Conservation (phyloP, 78 protist genomes). For the Dictyostelium capitatum region DNA sequence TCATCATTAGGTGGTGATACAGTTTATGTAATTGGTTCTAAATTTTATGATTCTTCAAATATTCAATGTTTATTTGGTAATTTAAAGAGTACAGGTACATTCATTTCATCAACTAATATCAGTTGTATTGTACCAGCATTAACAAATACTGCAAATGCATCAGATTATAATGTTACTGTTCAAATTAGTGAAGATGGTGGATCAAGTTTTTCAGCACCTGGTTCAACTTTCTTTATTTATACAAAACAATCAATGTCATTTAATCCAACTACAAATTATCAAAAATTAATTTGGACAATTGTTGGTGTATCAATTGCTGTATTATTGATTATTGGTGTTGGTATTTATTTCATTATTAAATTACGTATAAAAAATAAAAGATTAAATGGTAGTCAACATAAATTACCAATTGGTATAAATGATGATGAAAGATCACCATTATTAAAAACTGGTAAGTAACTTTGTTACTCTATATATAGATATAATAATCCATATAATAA, state of each 20-base stretch:
- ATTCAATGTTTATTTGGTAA: constrained; percentile 43
- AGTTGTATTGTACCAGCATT: constrained; percentile 24
- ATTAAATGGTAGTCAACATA: constrained; percentile 7
- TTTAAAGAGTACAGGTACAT: not conserved
- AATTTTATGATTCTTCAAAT: not conserved
- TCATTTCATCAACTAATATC: not conserved
- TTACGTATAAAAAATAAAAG: constrained; percentile 1
- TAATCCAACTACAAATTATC: not conserved
- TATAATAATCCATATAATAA: not conserved
- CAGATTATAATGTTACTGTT: constrained; percentile 28
- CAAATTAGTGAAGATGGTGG: constrained; percentile 48
- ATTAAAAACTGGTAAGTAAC: constrained; percentile 28
- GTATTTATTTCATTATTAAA: constrained; percentile 6
- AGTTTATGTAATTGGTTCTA: constrained; percentile 4
- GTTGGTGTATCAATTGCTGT: not conserved
- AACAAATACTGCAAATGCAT: not conserved
- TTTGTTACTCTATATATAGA: no score
- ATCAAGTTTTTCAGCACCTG: not conserved
- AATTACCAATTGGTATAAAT: constrained; percentile 2
- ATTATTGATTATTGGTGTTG: not conserved
- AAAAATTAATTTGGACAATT: not conserved
- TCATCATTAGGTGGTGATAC: not conserved
- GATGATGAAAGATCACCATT: constrained; percentile 33
- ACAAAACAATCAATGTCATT: not conserved
- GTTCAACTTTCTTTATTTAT: not conserved